Evolutionary conservation across 352 stramenopile genomes (phyloP).

Genomic region (Phytophthora cryptogea): DNA sequence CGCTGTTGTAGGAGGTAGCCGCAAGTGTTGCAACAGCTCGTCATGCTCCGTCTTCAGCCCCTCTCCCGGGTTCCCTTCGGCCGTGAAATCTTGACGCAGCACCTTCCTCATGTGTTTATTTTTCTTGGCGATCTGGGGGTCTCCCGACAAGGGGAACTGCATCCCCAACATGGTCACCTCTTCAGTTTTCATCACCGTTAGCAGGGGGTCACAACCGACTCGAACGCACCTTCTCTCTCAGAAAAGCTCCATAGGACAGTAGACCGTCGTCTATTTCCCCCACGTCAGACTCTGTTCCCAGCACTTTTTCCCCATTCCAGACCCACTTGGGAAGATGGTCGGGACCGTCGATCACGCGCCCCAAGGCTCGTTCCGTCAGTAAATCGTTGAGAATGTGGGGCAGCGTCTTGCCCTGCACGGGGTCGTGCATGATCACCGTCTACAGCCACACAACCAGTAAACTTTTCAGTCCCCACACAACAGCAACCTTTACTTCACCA

Average conservation of each 20-base stretch:
- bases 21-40: conserved; percentile 51
- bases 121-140: conserved; percentile 45
- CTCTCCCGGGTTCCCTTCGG: conserved; percentile 50
- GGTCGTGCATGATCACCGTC: conserved; percentile 87
- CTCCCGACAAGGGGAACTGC: conserved; percentile 61
- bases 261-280: conserved; percentile 6
- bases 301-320: conserved; percentile 46
- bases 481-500: background rate
- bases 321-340: conserved; percentile 40
- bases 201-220: background rate
- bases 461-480: background rate
- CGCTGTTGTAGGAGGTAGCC: conserved; percentile 34
- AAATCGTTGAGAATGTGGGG: conserved; percentile 76
- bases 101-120: conserved; percentile 73
- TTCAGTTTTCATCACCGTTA: conserved; percentile 2
- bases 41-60: conserved; percentile 46
- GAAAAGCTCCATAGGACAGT: conserved; percentile 67
- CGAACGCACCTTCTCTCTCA: conserved; percentile 55
- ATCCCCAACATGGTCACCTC: conserved; percentile 6
- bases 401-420: conserved; percentile 78
- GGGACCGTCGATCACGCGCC: conserved; percentile 20
- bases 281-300: conserved; percentile 9
- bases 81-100: conserved; percentile 69
- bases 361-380: conserved; percentile 61
- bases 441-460: conserved; percentile 21